These are phyloP conservation scores for Aureobasidium sp. DNA, from an alignment of 2,329 filamentous ascomycete genomes.

Conservation along the genomic window DNA sequence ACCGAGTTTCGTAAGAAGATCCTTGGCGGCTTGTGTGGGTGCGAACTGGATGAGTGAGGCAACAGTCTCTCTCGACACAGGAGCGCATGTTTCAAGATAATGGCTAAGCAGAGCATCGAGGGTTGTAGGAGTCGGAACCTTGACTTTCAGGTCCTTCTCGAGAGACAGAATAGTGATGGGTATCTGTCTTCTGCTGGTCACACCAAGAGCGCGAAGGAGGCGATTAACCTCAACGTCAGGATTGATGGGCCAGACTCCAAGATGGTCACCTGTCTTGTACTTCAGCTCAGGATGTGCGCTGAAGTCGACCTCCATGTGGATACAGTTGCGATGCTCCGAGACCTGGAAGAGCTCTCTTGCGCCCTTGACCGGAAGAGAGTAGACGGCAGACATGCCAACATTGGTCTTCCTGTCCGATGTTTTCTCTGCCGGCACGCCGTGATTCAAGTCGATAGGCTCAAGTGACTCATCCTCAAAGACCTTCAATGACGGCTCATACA, in stretches of 20 bases:
- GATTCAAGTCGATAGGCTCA: constrained; percentile 25
- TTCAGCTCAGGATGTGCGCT: constrained; percentile 30
- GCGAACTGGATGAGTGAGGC: constrained; percentile 35
- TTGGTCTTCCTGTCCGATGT: constrained; percentile 21
- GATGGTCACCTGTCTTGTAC: constrained; percentile 40
- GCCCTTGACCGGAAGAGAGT: constrained; percentile 28
- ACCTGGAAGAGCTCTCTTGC: constrained; percentile 31
- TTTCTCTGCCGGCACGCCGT: constrained; percentile 24
- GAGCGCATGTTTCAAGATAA: constrained; percentile 42
- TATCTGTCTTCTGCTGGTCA: constrained; percentile 21
- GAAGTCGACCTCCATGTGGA: constrained; percentile 38
- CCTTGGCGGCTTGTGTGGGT: constrained; percentile 29
- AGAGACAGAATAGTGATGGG: constrained; percentile 27
- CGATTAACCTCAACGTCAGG: constrained; percentile 33
- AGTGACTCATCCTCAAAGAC: constrained; percentile 25
- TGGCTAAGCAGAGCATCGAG: constrained; percentile 36
- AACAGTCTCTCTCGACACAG: constrained; percentile 35
- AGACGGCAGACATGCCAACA: constrained; percentile 28
- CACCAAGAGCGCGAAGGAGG: constrained; percentile 28
- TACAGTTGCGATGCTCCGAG: constrained; percentile 32
- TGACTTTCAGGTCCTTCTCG: constrained; percentile 28
- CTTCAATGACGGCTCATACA: constrained; percentile 30
- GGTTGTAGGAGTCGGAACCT: constrained; percentile 37
- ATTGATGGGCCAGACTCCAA: constrained; percentile 37
- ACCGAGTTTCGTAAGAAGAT: constrained; percentile 23